Evolutionary conservation across 139 green algal genomes (phyloP), one percentile per base, ranked within the genome.

Genomic region (Penium margaritaceum): DNA sequence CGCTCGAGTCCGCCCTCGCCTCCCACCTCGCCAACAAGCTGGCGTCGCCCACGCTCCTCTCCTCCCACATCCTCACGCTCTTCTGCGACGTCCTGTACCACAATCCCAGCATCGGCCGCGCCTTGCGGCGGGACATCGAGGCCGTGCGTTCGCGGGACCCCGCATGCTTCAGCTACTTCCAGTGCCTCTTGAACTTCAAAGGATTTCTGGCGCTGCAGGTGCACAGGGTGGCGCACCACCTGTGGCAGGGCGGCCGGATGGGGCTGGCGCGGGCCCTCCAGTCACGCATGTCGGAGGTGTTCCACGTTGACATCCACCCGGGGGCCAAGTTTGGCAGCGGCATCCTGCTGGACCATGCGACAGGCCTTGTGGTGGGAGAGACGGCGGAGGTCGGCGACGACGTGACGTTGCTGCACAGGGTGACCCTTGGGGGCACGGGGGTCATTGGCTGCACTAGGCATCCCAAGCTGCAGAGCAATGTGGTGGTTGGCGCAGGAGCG

Each of bases 11-110:
- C 29, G 75, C 87, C 4, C 74, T 99, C 39, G 87, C 91, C 0
- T 95, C 95, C 63, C 81, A 96, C 36, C 85, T 99, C 35, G 88
- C 92, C 54, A 97, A 96, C 85, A 95, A 95, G 71, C 85, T 99
- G 53, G 64, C 79, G 33, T 94, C 84, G 74, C 66, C 76, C 43
- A 96, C 91, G 39, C 85, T 99, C 66, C 85, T 96, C 63, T 84
- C 85, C 6, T 95, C 90, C 14, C 92, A 97, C 84, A 84, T 97
- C 30, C 87, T 91, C 76, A 77, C 91, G 36, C 84, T 94, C n/a
- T 92, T 97, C 57, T 19, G 12, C 1, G 69, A 70, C 21, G 46
- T 9, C 12, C 46, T 68, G 43, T 27, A 47, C 19, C n/a, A 68
- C 0, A 27, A 68, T 27, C 35, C 15, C 37, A 70, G 51, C 51